Conservation (phyloP, 2,329 filamentous ascomycete genomes). For the Talaromyces funiculosus region DNA sequence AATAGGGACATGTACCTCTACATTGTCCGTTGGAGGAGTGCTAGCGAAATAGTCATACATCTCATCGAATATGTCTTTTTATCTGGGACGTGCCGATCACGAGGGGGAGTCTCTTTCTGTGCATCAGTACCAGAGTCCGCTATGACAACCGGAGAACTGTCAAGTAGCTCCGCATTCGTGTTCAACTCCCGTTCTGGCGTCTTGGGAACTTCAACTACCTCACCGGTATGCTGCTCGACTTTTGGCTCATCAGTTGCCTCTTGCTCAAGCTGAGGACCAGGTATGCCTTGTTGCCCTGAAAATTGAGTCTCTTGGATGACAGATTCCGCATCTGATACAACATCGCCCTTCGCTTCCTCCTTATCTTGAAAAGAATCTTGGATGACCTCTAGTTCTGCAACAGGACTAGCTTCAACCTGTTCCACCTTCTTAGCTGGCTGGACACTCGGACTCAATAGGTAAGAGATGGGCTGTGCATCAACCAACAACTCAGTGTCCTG, state of each 20-base stretch:
- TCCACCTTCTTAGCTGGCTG: not conserved
- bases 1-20: constrained; percentile 19
- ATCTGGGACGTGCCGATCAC: not conserved
- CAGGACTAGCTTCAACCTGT: not conserved
- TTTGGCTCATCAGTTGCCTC: not conserved
- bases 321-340: not conserved
- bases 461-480: constrained; percentile 26
- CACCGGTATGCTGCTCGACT: not conserved
- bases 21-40: not conserved
- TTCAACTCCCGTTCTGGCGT: not conserved
- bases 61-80: constrained; percentile 6
- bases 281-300: not conserved
- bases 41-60: not conserved
- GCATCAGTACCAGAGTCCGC: not conserved
- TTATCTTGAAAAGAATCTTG: constrained; percentile 3
- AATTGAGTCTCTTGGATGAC: constrained; percentile 10
- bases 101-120: not conserved
- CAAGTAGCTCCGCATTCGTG: not conserved
- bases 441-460: constrained; percentile 22
- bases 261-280: not conserved
- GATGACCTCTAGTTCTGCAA: not conserved
- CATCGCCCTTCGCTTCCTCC: not conserved
- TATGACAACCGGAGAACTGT: not conserved
- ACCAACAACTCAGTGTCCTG: constrained; percentile 31
- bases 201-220: constrained; percentile 2